Percentiles rank a stretch among this genome's conserved stretches.
These are phyloP conservation scores for Truncatella angustata DNA, from an alignment of 2,329 filamentous ascomycete species.

Conservation along the genomic window DNA sequence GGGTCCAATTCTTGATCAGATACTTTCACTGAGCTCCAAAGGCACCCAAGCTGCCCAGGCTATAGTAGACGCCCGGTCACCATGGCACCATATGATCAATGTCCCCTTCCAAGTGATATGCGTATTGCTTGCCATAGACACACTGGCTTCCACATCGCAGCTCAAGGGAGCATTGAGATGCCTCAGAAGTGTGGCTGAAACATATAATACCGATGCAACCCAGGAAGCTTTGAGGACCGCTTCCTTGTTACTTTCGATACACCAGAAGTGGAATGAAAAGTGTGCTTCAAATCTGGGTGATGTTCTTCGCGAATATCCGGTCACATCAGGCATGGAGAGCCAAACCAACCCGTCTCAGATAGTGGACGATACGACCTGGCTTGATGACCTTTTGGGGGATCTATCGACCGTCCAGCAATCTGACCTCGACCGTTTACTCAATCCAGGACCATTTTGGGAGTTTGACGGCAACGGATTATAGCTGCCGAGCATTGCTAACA, in stretches of 20 bases:
- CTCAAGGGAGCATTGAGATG: conserved; percentile 50
- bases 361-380: not conserved
- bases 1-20: conserved; percentile 36
- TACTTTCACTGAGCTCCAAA: conserved; percentile 43
- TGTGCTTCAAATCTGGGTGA: conserved; percentile 1
- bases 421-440: not conserved
- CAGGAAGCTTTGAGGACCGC: conserved; percentile 54
- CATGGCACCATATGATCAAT: conserved; percentile 61
- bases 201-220: conserved; percentile 45
- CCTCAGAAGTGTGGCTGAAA: conserved; percentile 37
- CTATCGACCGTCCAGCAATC: not conserved
- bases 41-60: conserved; percentile 45
- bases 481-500: no score
- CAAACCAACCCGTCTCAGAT: not conserved
- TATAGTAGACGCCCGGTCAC: conserved; percentile 41
- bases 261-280: conserved; percentile 21
- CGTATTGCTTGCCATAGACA: conserved; percentile 54
- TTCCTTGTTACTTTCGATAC: conserved; percentile 50
- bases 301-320: not conserved
- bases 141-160: conserved; percentile 42
- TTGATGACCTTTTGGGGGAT: not conserved
- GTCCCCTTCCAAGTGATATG: conserved; percentile 60
- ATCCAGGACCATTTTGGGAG: not conserved
- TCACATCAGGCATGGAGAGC: not conserved
- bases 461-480: not conserved